A percentile compares a stretch with the other conserved stretches of the same genome.
Evolutionary conservation across 2,329 filamentous ascomycete species (phyloP).

Genomic region (Colletotrichum cuscutae): DNA sequence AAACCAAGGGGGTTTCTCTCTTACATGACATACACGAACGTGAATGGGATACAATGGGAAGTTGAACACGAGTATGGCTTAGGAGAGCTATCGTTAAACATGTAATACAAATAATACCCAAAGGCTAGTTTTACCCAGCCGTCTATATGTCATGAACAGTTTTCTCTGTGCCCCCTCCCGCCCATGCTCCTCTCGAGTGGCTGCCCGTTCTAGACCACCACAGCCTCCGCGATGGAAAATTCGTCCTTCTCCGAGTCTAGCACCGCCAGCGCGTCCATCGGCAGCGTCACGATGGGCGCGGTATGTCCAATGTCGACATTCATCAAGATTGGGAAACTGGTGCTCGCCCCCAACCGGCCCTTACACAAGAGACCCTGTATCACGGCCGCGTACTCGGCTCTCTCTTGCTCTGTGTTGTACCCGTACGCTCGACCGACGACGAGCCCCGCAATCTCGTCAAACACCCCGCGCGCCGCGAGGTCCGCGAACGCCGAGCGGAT

Average conservation of each 20-base stretch:
- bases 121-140: neutral
- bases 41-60: slow-evolving; percentile 8
- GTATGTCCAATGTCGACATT: slow-evolving; percentile 57
- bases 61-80: neutral
- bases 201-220: slow-evolving; percentile 11
- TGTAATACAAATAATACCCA: slow-evolving; percentile 33
- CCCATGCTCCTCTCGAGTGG: neutral
- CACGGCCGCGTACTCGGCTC: slow-evolving; percentile 42
- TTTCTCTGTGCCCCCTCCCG: neutral
- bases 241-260: slow-evolving; percentile 50
- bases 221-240: slow-evolving; percentile 45
- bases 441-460: slow-evolving; percentile 52
- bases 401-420: slow-evolving; percentile 46
- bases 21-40: slow-evolving; percentile 15
- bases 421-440: slow-evolving; percentile 54
- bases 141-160: neutral
- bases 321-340: slow-evolving; percentile 52
- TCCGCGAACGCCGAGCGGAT: slow-evolving; percentile 51
- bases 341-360: slow-evolving; percentile 40
- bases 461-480: slow-evolving; percentile 52
- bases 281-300: slow-evolving; percentile 53
- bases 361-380: slow-evolving; percentile 49
- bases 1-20: neutral
- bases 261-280: slow-evolving; percentile 47
- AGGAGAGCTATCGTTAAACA: slow-evolving; percentile 2